Conservation (phyloP, 148 eudicot genomes). For the Spergularia bocconei region DNA sequence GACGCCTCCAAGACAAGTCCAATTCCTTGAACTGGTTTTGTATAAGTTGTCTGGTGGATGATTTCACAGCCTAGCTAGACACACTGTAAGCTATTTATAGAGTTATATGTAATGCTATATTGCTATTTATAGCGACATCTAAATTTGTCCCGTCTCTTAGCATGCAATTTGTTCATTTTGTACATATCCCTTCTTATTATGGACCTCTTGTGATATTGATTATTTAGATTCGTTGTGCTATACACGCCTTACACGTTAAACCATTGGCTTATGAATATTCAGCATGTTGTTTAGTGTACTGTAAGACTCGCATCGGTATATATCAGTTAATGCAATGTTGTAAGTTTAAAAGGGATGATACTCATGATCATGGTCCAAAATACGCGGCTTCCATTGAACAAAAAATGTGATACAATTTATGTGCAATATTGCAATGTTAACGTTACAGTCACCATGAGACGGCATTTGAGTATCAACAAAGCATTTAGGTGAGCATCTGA, state of each 20-base stretch:
- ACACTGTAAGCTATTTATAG: conserved; percentile 20
- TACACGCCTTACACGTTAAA: no score
- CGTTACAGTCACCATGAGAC: no score
- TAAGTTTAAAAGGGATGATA: no score
- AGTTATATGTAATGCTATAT: not conserved
- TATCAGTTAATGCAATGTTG: no score
- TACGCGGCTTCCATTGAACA: no score
- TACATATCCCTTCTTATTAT: not conserved
- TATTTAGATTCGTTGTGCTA: no score
- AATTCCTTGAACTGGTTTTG: not conserved
- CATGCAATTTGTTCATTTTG: conserved; percentile 4
- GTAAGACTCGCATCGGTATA: not conserved
- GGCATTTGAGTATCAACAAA: no score
- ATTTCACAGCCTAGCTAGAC: not conserved
- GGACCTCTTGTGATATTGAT: not conserved
- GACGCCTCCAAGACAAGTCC: not conserved
- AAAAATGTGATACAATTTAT: no score
- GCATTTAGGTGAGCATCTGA: no score
- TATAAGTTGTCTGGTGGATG: not conserved
- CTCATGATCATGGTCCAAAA: no score
- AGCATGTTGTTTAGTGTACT: not conserved
- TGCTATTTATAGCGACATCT: not conserved
- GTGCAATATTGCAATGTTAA: no score
- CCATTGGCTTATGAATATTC: not conserved
- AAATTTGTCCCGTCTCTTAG: not conserved